Evolutionary conservation across 192 early-diverging fungal species (phyloP).

Genomic region (Backusella liffmaniae): DNA sequence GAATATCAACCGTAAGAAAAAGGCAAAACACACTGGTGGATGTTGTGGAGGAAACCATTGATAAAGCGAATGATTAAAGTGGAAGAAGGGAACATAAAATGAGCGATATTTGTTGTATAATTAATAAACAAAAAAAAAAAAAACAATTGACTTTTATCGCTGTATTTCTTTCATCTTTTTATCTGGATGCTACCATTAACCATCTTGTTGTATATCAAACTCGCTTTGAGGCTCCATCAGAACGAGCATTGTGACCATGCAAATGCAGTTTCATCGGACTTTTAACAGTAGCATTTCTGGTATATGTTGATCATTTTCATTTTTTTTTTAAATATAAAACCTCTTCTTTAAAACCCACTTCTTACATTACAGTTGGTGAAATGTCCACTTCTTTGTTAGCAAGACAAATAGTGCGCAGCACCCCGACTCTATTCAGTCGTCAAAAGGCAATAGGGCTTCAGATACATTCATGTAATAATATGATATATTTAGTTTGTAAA

Average conservation of each 20-base stretch:
- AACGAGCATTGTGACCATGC: too few relatives aligned
- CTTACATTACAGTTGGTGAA: neutral
- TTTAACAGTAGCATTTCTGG: neutral
- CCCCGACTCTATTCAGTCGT: neutral
- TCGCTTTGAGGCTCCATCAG: too few relatives aligned
- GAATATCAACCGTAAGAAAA: conserved; percentile 21
- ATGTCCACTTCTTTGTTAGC: neutral
- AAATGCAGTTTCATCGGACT: neutral
- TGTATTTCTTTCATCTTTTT: too few relatives aligned
- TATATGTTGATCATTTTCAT: neutral
- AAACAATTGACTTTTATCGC: neutral
- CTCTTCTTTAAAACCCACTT: neutral
- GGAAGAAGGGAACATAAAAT: too few relatives aligned
- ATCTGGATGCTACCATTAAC: too few relatives aligned
- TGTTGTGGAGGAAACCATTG: conserved; percentile 23
- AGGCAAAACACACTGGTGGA: conserved; percentile 4
- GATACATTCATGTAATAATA: neutral
- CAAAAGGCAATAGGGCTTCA: neutral
- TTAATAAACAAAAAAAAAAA: neutral
- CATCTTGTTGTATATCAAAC: neutral
- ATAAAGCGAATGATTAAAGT: neutral
- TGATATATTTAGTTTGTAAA: neutral
- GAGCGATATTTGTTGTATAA: too few relatives aligned
- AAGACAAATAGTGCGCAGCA: neutral
- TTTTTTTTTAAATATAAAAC: neutral